Evolutionary conservation across 352 stramenopile species (phyloP).

Genomic region (Phytopythium montanum): DNA sequence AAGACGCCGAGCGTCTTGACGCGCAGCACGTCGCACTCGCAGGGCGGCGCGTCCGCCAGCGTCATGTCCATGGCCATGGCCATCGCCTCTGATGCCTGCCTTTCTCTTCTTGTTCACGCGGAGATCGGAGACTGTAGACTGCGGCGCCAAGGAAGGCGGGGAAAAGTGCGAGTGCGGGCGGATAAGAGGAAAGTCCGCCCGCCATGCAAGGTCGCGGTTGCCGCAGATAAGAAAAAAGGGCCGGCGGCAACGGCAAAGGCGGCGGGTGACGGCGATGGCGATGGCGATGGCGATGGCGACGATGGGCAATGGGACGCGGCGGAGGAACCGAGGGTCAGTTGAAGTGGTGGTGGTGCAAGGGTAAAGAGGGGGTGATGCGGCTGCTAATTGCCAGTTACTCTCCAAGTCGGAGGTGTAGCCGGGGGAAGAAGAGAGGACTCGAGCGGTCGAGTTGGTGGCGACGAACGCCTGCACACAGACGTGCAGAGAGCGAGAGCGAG

Average conservation of each 20-base stretch:
- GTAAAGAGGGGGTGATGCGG: neutral
- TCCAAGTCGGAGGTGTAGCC: neutral
- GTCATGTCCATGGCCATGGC: neutral
- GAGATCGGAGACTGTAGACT: neutral
- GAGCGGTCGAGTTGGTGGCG: slow-evolving; percentile 1
- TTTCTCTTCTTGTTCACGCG: neutral
- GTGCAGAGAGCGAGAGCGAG: no score
- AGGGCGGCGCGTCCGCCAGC: neutral
- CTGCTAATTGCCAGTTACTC: neutral
- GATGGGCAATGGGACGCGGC: no score
- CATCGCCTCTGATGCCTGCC: neutral
- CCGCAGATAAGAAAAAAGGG: neutral
- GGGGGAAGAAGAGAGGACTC: neutral
- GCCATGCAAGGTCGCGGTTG: neutral
- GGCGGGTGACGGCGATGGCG: no score
- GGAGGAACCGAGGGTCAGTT: neutral
- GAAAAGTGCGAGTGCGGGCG: neutral
- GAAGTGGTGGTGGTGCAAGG: neutral
- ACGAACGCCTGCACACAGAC: neutral
- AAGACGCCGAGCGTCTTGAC: slow-evolving; percentile 7
- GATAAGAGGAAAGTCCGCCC: slow-evolving; percentile 3
- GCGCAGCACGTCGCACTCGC: slow-evolving; percentile 5
- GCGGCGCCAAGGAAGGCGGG: neutral
- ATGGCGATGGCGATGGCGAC: neutral
- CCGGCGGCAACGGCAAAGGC: no score